Percentiles rank a stretch among this genome's conserved stretches.
These are phyloP conservation scores for Tritrichomonas foetus DNA, from an alignment of 208 protist species.

Conservation along the genomic window DNA sequence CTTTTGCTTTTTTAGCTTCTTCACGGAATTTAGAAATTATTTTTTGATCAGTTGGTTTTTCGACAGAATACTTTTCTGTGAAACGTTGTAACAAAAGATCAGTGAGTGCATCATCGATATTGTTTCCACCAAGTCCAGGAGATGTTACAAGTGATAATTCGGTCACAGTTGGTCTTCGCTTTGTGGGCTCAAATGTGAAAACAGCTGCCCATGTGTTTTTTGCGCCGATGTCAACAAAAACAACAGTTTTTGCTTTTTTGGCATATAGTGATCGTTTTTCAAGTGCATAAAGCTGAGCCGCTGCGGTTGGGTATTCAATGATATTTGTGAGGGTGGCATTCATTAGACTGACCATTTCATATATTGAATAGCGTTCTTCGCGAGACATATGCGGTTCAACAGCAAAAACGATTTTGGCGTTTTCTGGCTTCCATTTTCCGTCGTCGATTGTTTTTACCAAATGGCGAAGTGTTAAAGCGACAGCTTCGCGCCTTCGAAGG, in stretches of 20 bases:
- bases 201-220: neutral
- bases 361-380: neutral
- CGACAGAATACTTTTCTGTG: neutral
- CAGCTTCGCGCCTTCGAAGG: neutral
- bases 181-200: neutral
- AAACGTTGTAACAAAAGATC: neutral
- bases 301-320: slow-evolving; percentile 20
- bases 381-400: neutral
- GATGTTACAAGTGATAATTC: neutral
- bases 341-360: neutral
- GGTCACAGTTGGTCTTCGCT: neutral
- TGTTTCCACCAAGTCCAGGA: neutral
- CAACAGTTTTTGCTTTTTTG: neutral
- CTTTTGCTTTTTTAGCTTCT: neutral
- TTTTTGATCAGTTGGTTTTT: neutral
- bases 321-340: neutral
- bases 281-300: neutral
- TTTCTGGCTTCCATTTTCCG: neutral
- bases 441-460: neutral
- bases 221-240: slow-evolving; percentile 7
- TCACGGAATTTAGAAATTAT: neutral
- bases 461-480: neutral
- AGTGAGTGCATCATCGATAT: neutral
- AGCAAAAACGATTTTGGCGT: neutral
- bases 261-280: neutral